Conservation (phyloP, 768 basidiomycete species). For the Pleurotus citrinopileatus region DNA sequence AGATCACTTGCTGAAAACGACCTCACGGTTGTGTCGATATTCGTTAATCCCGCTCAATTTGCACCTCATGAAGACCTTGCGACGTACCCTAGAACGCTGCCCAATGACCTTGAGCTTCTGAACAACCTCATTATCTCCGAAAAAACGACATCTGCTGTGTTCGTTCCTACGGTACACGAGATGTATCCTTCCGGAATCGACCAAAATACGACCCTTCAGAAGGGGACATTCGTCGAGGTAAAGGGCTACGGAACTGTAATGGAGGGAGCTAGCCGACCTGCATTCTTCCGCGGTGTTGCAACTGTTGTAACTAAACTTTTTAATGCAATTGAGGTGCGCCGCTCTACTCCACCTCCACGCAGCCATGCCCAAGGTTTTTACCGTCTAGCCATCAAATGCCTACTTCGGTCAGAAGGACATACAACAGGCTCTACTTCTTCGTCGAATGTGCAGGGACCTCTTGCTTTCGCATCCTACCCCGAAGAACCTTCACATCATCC, state of each 20-base stretch:
- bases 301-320: constrained; percentile 95
- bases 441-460: constrained; percentile 74
- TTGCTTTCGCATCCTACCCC: constrained; percentile 76
- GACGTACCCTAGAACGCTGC: constrained; percentile 87
- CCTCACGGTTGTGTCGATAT: constrained; percentile 89
- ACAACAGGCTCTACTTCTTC: constrained; percentile 88
- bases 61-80: constrained; percentile 92
- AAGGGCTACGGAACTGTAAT: constrained; percentile 90
- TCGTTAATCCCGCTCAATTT: constrained; percentile 98
- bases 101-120: constrained; percentile 68
- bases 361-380: too few species aligned
- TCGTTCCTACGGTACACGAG: constrained; percentile 72
- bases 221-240: constrained; percentile 90
- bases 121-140: constrained; percentile 29
- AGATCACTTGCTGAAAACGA: constrained; percentile 77
- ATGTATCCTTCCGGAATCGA: constrained; percentile 94
- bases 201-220: constrained; percentile 70
- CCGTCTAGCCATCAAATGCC: constrained; percentile 84
- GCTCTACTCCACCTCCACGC: constrained; percentile 7
- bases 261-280: constrained; percentile 86
- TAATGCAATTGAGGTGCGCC: constrained; percentile 79
- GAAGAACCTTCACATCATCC: constrained; percentile 78
- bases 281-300: constrained; percentile 93
- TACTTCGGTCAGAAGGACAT: constrained; percentile 99
- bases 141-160: constrained; percentile 64